phyloP scores from a whole-genome alignment of 2,329 filamentous ascomycete species.

The Fusarium penzigii region DNA sequence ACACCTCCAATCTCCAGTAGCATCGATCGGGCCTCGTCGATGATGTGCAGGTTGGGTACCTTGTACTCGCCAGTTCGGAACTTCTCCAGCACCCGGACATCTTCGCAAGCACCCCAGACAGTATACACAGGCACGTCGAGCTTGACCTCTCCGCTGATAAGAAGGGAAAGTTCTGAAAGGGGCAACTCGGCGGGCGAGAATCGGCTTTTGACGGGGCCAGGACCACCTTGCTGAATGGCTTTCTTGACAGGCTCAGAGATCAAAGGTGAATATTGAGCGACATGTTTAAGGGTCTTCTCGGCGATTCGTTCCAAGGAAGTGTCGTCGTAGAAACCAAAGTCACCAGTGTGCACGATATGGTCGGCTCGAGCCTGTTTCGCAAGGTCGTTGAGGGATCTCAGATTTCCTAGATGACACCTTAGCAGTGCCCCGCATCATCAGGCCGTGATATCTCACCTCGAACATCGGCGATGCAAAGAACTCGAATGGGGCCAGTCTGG shows the following conservation, averaged over 20 bases:
- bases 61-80: slow-evolving; percentile 98
- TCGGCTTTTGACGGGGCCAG: slow-evolving; percentile 81
- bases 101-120: slow-evolving; percentile 98
- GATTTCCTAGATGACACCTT: slow-evolving; percentile 67
- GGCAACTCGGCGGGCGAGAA: slow-evolving; percentile 81
- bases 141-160: slow-evolving; percentile 84
- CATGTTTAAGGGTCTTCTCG: slow-evolving; percentile 97
- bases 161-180: slow-evolving; percentile 87
- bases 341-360: slow-evolving; percentile 97
- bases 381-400: slow-evolving; percentile 93
- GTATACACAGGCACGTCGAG: slow-evolving; percentile 97
- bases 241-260: slow-evolving; percentile 78
- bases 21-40: slow-evolving; percentile 96
- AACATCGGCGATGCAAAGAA: slow-evolving; percentile 72
- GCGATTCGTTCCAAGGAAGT: slow-evolving; percentile 95
- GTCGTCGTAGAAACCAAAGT: slow-evolving; percentile 99
- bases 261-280: slow-evolving; percentile 96
- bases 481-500: slow-evolving; percentile 65
- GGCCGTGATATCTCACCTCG: slow-evolving; percentile 52
- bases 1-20: slow-evolving; percentile 93
- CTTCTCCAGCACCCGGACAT: slow-evolving; percentile 95
- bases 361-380: slow-evolving; percentile 93
- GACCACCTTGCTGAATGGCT: slow-evolving; percentile 63
- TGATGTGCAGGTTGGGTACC: slow-evolving; percentile 95
- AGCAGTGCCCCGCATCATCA: slow-evolving; percentile 19